These are phyloP conservation scores for Picochlorum sp. DNA, from an alignment of 139 green algal species.

Conservation along the genomic window DNA sequence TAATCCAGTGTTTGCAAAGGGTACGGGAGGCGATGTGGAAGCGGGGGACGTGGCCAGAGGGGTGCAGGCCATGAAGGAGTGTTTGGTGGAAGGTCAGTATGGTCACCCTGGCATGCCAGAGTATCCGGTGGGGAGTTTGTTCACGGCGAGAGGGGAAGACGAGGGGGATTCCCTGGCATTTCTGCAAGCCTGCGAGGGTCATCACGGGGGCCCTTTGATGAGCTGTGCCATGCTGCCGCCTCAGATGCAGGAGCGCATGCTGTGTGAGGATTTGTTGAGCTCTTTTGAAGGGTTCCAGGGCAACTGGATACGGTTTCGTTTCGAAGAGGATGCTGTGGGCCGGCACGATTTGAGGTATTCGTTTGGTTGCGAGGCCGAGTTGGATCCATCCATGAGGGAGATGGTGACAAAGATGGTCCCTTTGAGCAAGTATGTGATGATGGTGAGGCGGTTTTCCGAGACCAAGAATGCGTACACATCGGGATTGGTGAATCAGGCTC, in stretches of 20 bases:
- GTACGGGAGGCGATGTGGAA: slow-evolving; percentile 12
- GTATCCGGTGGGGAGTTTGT: too few relatives aligned
- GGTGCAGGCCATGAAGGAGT: too few relatives aligned
- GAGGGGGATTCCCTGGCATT: too few relatives aligned
- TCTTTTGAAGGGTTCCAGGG: slow-evolving; percentile 35
- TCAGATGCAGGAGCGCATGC: background rate
- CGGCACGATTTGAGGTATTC: background rate
- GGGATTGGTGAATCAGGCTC: slow-evolving; percentile 61
- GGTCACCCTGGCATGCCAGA: too few relatives aligned
- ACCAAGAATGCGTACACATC: slow-evolving; percentile 42
- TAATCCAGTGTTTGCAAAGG: too few relatives aligned
- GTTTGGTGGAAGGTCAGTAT: too few relatives aligned
- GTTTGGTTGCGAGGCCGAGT: background rate
- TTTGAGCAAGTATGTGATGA: slow-evolving; percentile 65
- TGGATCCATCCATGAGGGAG: slow-evolving; percentile 53
- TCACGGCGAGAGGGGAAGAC: too few relatives aligned
- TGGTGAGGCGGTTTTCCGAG: slow-evolving; percentile 73
- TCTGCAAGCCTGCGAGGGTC: background rate
- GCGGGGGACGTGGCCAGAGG: background rate
- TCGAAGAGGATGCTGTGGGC: background rate
- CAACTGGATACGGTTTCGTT: slow-evolving; percentile 3
- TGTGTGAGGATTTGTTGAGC: slow-evolving; percentile 15
- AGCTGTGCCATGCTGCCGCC: too few relatives aligned
- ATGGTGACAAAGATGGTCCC: slow-evolving; percentile 69
- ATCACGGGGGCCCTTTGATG: too few relatives aligned